Base-by-base conservation (phyloP, 257 asterid species). In the Leonotis leonurus region DNA sequence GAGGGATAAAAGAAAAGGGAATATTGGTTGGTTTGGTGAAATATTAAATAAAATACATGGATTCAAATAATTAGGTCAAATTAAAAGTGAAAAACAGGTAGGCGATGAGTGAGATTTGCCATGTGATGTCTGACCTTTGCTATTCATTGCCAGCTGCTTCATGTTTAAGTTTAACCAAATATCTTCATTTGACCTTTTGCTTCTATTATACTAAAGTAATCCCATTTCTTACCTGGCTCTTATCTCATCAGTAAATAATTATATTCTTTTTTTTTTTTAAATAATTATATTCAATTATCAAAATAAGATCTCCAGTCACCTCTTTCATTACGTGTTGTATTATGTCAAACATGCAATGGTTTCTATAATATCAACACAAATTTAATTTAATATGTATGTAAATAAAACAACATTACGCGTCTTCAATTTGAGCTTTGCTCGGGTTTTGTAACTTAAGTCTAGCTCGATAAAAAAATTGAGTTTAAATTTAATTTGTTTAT, bases 121-220 rank as follows among this genome's bases (percentile, higher is more conserved):
- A 74, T 71, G 80, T 78, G 78, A 51, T 68, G 20, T 62, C 51
- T 22, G 32, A 64, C 73, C 60, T 62, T 50, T 70, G 33, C 24
- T 75, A 55, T 59, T 72, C 63, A 63, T 70, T 72, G 81, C 71
- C 79, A 75, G 73, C 77, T 70, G n/a, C n/a, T n/a, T n/a, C n/a
- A n/a, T n/a, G n/a, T n/a, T 62, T 24, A 25, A 26, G 39, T 40
- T 66, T 69, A 57, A 66, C 70, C 72, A 62, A 56, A 70, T 68
- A 10, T 54, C 72, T 52, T n/a, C n/a, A n/a, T n/a, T 63, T 70
- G 75, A 74, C 75, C 64, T 64, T 58, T 56, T 29, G 56, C 29
- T 22, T 67, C 20, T 24, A 12, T 16, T 36, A 17, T 1, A 10
- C 5, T 7, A 17, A 14, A 57, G 16, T 46, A 10, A 35, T 65